Evolutionary conservation across 2,329 filamentous ascomycete genomes (phyloP).

Genomic region (Hansfordia pulvinata): DNA sequence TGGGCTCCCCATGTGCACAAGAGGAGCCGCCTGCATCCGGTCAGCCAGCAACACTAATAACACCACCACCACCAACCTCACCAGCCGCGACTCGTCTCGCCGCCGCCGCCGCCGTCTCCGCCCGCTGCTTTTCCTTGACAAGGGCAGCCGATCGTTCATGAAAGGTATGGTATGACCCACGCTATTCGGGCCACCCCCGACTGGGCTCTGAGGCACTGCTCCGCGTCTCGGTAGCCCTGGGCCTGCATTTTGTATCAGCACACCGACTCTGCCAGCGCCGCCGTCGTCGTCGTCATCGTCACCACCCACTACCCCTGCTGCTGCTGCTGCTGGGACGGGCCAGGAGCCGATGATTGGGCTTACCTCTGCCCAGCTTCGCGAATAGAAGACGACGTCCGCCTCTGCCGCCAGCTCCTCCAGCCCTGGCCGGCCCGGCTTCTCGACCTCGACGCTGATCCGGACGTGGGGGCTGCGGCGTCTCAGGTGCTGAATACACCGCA

Average conservation of each 20-base stretch:
- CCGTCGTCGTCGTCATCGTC: slow-evolving; percentile 1
- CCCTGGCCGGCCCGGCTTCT: slow-evolving; percentile 51
- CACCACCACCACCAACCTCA: too few species aligned
- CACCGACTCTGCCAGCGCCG: slow-evolving; percentile 2
- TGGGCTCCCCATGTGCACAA: slow-evolving; percentile 43
- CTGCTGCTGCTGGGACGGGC: slow-evolving; percentile 3
- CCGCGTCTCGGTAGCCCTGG: slow-evolving; percentile 15
- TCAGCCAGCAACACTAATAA: slow-evolving; percentile 1
- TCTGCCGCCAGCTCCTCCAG: slow-evolving; percentile 43
- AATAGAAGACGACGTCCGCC: slow-evolving; percentile 64
- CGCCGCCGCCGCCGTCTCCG: not conserved
- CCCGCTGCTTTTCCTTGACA: slow-evolving; percentile 8
- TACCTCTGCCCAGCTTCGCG: slow-evolving; percentile 57
- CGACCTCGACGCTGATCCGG: slow-evolving; percentile 55
- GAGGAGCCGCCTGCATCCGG: slow-evolving; percentile 24
- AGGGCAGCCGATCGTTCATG: slow-evolving; percentile 5
- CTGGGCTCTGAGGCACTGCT: slow-evolving; percentile 16
- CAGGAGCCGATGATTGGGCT: slow-evolving; percentile 11
- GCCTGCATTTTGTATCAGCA: slow-evolving; percentile 8
- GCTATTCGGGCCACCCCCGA: slow-evolving; percentile 16
- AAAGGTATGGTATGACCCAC: slow-evolving; percentile 13
- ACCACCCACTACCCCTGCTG: too few species aligned
- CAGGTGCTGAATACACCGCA: slow-evolving; percentile 44
- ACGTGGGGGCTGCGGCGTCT: slow-evolving; percentile 27
- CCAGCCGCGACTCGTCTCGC: too few species aligned